These are phyloP conservation scores for Boechera divaricarpa DNA, from an alignment of 345 rosid genomes.

Conservation along the genomic window DNA sequence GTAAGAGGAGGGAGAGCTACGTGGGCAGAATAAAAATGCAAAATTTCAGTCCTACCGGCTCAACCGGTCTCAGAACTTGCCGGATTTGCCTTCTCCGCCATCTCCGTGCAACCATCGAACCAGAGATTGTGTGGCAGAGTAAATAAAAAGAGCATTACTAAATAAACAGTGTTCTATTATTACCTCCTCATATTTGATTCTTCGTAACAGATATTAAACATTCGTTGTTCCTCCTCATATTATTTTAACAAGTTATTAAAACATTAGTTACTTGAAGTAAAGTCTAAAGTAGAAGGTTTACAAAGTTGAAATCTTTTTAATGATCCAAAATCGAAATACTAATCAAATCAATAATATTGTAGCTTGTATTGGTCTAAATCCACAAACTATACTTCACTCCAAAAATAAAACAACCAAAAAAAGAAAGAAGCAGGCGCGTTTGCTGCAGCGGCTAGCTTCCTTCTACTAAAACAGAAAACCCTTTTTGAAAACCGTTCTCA, in stretches of 20 bases:
- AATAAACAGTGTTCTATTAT: too few species aligned
- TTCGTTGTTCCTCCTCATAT: too few species aligned
- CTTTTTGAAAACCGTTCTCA: conserved; percentile 16
- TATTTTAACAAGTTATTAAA: not conserved
- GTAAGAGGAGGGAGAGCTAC: not conserved
- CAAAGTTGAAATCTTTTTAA: not conserved
- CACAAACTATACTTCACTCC: conserved; percentile 11
- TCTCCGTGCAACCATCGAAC: not conserved
- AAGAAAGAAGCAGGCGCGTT: not conserved
- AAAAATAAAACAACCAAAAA: not conserved
- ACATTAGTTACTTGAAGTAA: not conserved
- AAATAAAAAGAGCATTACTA: not conserved
- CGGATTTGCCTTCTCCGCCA: not conserved
- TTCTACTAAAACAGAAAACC: conserved; percentile 38
- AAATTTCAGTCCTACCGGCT: not conserved
- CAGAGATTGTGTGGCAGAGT: not conserved
- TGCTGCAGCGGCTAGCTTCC: conserved; percentile 35
- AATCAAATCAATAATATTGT: conserved; percentile 4
- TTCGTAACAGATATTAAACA: not conserved
- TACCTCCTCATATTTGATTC: not conserved
- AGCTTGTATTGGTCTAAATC: not conserved
- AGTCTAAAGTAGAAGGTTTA: too few species aligned
- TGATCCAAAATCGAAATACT: conserved; percentile 1
- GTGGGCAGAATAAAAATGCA: not conserved
- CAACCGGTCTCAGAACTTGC: not conserved